Conservation (phyloP, 129 eudicot species). For the Glebionis coronaria region DNA sequence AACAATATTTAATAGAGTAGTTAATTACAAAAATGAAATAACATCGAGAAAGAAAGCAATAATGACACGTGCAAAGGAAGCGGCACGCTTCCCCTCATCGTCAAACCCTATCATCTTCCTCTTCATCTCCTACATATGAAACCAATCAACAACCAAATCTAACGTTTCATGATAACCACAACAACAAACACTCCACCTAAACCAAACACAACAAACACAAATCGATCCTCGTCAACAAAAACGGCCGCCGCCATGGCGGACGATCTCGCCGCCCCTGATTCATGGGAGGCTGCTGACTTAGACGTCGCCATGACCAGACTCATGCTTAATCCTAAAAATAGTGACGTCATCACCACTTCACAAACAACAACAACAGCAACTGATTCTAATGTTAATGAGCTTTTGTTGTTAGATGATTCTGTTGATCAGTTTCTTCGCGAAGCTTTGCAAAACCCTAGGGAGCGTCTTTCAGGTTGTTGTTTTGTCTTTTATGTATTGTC, state of each 20-base stretch:
- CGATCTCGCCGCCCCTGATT: slow-evolving; percentile 51
- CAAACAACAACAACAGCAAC: slow-evolving; percentile 10
- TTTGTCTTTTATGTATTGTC: neutral
- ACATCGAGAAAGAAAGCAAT: no score
- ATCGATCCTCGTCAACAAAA: slow-evolving; percentile 30
- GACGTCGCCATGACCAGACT: slow-evolving; percentile 52
- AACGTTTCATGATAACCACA: slow-evolving; percentile 30
- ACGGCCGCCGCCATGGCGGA: slow-evolving; percentile 44
- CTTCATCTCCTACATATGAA: slow-evolving; percentile 25
- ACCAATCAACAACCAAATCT: slow-evolving; percentile 20
- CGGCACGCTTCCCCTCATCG: slow-evolving; percentile 19
- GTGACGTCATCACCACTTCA: slow-evolving; percentile 13
- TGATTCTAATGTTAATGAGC: slow-evolving; percentile 20
- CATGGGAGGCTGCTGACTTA: slow-evolving; percentile 60
- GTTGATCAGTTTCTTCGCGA: slow-evolving; percentile 98
- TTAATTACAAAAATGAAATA: no score
- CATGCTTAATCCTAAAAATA: slow-evolving; percentile 35
- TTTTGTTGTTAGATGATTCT: slow-evolving; percentile 51
- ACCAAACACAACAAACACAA: slow-evolving; percentile 21
- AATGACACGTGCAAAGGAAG: slow-evolving; percentile 28
- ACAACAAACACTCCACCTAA: slow-evolving; percentile 26
- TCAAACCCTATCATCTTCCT: slow-evolving; percentile 22
- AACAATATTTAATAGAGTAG: no score
- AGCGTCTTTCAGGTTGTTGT: slow-evolving; percentile 65
- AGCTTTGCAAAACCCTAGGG: slow-evolving; percentile 97